Conservation (phyloP, 2,329 filamentous ascomycete species). For the Trichoderma gracile region DNA sequence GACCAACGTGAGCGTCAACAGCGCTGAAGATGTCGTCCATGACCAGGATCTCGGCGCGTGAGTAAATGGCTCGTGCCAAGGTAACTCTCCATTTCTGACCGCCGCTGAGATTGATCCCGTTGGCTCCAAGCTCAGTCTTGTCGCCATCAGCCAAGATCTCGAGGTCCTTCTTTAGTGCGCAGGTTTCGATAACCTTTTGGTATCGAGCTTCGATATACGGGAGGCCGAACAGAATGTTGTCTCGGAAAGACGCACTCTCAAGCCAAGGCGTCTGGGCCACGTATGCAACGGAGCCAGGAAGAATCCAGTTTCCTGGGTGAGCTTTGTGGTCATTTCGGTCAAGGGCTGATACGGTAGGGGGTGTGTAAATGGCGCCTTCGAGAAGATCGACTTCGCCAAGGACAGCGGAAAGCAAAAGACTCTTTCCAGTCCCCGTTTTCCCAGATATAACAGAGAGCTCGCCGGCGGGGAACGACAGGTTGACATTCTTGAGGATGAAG, state of each 20-base stretch:
- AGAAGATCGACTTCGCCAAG: constrained; percentile 74
- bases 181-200: constrained; percentile 67
- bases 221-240: constrained; percentile 78
- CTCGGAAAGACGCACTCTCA: constrained; percentile 74
- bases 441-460: constrained; percentile 75
- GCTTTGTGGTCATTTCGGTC: constrained; percentile 65
- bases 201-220: constrained; percentile 71
- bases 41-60: constrained; percentile 71
- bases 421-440: constrained; percentile 77
- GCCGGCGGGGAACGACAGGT: constrained; percentile 65
- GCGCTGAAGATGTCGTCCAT: constrained; percentile 85
- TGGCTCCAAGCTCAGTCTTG: constrained; percentile 77
- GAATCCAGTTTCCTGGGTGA: constrained; percentile 65
- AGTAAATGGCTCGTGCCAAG: constrained; percentile 78
- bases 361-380: constrained; percentile 59
- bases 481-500: constrained; percentile 66
- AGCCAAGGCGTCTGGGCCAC: constrained; percentile 84
- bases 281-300: constrained; percentile 69
- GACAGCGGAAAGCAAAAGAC: constrained; percentile 69
- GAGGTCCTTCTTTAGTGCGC: constrained; percentile 73
- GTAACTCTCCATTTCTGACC: constrained; percentile 83
- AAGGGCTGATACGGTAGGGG: constrained; percentile 49
- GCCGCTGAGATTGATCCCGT: constrained; percentile 81
- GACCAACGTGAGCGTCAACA: constrained; percentile 77
- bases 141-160: constrained; percentile 76